Conservation (phyloP, 768 basidiomycete genomes). For the Tulasnella sp. region DNA sequence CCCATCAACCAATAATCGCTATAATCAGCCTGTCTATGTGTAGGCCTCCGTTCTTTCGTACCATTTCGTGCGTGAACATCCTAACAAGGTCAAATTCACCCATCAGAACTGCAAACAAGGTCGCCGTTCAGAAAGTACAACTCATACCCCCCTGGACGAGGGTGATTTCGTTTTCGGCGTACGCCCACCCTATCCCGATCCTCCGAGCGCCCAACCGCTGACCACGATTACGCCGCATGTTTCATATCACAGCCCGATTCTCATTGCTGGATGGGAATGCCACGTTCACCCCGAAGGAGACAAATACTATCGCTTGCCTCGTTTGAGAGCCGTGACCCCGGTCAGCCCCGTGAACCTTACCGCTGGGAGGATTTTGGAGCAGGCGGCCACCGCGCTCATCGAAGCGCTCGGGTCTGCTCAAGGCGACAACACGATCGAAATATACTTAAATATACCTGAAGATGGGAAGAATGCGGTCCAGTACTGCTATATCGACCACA, state of each 20-base stretch:
- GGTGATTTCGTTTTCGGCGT: background rate
- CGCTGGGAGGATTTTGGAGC: background rate
- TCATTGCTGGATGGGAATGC: background rate
- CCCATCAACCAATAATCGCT: background rate
- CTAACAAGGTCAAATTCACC: background rate
- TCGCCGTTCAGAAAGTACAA: background rate
- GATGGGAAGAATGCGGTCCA: constrained; percentile 8
- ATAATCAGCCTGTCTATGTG: background rate
- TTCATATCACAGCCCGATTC: background rate
- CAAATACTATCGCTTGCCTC: background rate
- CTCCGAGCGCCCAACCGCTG: background rate
- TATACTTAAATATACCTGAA: background rate
- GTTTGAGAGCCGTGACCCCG: background rate
- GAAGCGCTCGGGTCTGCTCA: background rate
- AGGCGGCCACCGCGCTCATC: background rate
- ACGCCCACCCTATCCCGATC: background rate
- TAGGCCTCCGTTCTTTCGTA: background rate
- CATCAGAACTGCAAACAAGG: background rate
- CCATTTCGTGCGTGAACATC: background rate
- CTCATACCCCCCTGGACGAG: background rate
- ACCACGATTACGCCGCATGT: background rate
- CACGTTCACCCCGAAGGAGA: constrained; percentile 21
- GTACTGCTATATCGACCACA: constrained; percentile 24
- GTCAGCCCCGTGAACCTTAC: background rate
- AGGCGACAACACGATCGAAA: constrained; percentile 9